Base-by-base conservation (phyloP, 1,139 yeast species). In the Petasospora fabianii region DNA sequence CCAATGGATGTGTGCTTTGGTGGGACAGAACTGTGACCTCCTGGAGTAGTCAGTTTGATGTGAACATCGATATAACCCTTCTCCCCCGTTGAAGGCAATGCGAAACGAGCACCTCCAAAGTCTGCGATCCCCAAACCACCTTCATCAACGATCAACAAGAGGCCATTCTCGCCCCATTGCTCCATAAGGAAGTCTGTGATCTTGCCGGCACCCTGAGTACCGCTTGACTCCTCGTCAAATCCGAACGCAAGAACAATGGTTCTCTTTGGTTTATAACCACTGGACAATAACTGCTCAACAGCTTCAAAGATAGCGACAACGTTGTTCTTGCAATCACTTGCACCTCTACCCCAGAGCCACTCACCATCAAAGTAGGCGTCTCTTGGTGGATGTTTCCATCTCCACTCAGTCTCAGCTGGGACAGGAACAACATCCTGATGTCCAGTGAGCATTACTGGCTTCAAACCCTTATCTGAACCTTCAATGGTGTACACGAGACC, bases 361-460 rank as follows among this genome's bases (percentile, higher is more conserved):
- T 58, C 57, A 13, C 86, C 88, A 55, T 83, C 92, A 54, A 65
- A 80, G 48, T 69, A 65, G 3, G 84, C 95, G 20, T 68, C 68
- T 47, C 77, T 82, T 15, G 95, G 94, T 6, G 77, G 78, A 53
- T 78, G 68, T 1, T 65, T 66, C 95, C 95, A 85, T 36, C 71
- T 67, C 20, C 54, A 62, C 35, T 70, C 59, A 3, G 86, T 74
- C 20, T 69, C 77, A 27, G 65, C 61, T 46, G 77, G 80, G n/a
- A 84, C 82, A 0, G 95, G 95, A 13, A 85, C 95, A 5, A 81
- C 84, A 55, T 85, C 95, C 59, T 77, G 84, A 58, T 86, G 96
- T 2, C 88, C 88, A 53, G 80, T 73, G 30, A 84, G 64, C 58
- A 84, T 58, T 11, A 80, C 49, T 12, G 95, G 95, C 58, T 82